Conservation (phyloP, 2,329 filamentous ascomycete genomes). For the Magnaporthiopsis incrustans region DNA sequence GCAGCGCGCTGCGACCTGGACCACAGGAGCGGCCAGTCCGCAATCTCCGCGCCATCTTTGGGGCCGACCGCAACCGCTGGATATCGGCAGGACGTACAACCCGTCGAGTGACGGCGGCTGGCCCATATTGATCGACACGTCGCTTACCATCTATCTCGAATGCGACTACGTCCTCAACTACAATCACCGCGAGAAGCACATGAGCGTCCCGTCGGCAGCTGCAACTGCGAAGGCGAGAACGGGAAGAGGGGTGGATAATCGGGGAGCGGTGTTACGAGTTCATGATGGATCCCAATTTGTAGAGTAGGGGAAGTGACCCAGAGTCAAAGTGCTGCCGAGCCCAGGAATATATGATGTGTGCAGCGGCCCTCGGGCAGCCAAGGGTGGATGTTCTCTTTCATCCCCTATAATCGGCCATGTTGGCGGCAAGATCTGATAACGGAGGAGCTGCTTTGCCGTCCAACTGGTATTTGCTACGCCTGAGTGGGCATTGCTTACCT, state of each 20-base stretch:
- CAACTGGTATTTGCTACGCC: too few relatives aligned
- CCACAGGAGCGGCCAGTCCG: background rate
- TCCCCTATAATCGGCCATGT: too few relatives aligned
- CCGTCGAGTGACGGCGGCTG: conserved; percentile 9
- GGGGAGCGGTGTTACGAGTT: conserved; percentile 8
- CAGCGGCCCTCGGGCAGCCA: too few relatives aligned
- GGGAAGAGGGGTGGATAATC: conserved; percentile 18
- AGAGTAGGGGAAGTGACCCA: too few relatives aligned
- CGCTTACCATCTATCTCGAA: conserved; percentile 11
- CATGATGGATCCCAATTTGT: background rate
- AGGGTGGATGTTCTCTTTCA: too few relatives aligned
- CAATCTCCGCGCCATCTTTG: background rate
- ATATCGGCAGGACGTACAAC: background rate
- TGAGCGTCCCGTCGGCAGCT: conserved; percentile 18
- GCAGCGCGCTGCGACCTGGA: conserved; percentile 4
- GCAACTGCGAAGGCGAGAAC: conserved; percentile 16
- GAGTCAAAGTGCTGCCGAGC: too few relatives aligned
- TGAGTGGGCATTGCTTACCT: too few relatives aligned
- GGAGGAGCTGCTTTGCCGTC: too few relatives aligned
- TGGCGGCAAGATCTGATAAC: too few relatives aligned
- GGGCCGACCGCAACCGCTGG: conserved; percentile 4
- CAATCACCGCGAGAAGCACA: conserved; percentile 17
- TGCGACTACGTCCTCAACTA: conserved; percentile 15
- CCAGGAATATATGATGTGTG: too few relatives aligned
- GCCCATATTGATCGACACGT: conserved; percentile 10